Evolutionary conservation across 1,284 basidiomycete genomes (phyloP).

Genomic region (Ustilago tritici): DNA sequence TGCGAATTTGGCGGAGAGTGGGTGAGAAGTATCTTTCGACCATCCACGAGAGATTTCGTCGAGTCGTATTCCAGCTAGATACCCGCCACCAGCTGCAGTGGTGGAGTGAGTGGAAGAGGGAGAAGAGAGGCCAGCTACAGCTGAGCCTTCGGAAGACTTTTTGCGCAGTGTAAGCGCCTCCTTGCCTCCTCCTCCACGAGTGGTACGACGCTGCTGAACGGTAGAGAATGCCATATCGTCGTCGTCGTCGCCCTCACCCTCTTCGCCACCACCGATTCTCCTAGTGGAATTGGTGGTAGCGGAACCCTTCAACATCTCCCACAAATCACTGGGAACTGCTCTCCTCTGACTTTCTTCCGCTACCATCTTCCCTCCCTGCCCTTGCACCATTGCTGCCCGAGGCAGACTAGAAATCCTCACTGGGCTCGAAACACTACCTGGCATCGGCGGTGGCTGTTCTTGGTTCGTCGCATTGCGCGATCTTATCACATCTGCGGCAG

Average conservation of each 20-base stretch:
- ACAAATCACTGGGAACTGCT: constrained; percentile 19
- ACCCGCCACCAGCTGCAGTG: constrained; percentile 4
- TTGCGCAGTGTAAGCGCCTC: constrained; percentile 7
- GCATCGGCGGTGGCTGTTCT: not conserved
- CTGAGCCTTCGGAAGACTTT: constrained; percentile 16
- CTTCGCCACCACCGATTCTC: not conserved
- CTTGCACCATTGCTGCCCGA: not conserved
- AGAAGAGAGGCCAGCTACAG: not conserved
- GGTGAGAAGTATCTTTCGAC: constrained; percentile 36
- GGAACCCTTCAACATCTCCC: constrained; percentile 26
- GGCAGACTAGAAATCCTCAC: constrained; percentile 25
- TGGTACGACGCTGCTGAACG: constrained; percentile 6
- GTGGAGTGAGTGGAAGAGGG: constrained; percentile 3
- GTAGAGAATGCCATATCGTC: constrained; percentile 9
- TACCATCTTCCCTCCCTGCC: constrained; percentile 9
- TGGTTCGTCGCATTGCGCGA: constrained; percentile 11
- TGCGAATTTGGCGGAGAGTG: constrained; percentile 40
- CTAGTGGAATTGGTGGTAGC: not conserved
- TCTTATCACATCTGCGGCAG: constrained; percentile 28
- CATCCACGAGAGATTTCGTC: constrained; percentile 45
- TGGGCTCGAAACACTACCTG: constrained; percentile 10
- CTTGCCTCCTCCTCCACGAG: no score
- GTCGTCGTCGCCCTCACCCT: constrained; percentile 14
- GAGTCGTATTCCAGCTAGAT: constrained; percentile 37
- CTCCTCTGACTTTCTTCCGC: constrained; percentile 40